phyloP scores from a whole-genome alignment of 768 basidiomycete species.

The Saitozyma podzolica region DNA sequence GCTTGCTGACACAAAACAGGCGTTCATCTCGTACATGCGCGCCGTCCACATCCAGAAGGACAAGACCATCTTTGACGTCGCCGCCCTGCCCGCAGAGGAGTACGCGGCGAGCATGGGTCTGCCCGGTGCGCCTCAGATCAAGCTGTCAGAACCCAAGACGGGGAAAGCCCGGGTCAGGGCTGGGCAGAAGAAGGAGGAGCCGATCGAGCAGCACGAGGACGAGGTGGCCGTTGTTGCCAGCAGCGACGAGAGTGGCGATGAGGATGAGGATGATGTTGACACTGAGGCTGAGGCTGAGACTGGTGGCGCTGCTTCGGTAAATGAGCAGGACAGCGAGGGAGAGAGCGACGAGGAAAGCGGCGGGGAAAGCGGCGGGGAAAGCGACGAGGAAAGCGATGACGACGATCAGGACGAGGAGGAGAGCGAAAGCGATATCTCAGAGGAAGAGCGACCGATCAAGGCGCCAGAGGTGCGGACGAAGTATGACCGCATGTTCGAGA shows the following conservation, averaged over 20 bases:
- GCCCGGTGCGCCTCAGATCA: conserved; percentile 93
- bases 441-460: conserved; percentile 3
- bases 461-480: conserved; percentile 66
- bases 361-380: conserved; percentile 12
- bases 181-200: conserved; percentile 35
- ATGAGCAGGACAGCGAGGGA: conserved; percentile 10
- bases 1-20: conserved; percentile 56
- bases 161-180: conserved; percentile 67
- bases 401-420: conserved; percentile 10
- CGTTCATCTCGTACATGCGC: conserved; percentile 92
- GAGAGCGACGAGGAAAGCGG: conserved; percentile 17
- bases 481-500: conserved; percentile 96
- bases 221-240: conserved; percentile 22
- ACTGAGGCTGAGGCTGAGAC: conserved; percentile 19
- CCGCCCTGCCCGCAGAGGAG: conserved; percentile 74
- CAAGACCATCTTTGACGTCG: conserved; percentile 85
- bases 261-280: conserved; percentile 14
- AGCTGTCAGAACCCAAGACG: conserved; percentile 69
- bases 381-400: conserved; percentile 16
- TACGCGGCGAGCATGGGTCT: conserved; percentile 89
- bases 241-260: conserved; percentile 22
- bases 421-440: conserved; percentile 3
- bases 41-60: conserved; percentile 91
- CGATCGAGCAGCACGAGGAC: conserved; percentile 24
- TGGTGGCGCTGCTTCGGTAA: conserved; percentile 15